Evolutionary conservation across 1,139 yeast species (phyloP), one percentile per base, ranked within the genome.

Genomic region (Lodderomyces margitis): DNA sequence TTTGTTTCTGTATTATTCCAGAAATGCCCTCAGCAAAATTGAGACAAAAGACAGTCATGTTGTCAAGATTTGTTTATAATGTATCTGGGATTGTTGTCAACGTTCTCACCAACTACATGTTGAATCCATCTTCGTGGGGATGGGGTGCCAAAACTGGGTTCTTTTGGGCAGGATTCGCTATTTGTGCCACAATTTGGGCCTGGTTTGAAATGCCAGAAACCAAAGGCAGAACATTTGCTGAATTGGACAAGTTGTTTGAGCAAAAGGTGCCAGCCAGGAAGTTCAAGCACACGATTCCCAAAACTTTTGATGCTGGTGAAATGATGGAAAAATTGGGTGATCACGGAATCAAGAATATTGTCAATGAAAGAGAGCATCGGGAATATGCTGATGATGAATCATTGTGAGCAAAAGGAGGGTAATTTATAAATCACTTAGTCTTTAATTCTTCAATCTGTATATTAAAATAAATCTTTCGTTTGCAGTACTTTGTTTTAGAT

Each of bases 181-280:
- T 72, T 3, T 12, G 62, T 21, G 59, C 66, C 37, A 55, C 63
- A 24, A 44, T 66, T 37, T 74, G 82, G 82, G 53, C 64, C 31
- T 76, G 57, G 57, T 78, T 78, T 57, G 71, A 77, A 39, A 62
- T 80, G 38, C 87, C 87, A 4, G 86, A 81, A 54, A 74, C 83
- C 14, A 68, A 65, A 54, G 73, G 68, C 40, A 71, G 81, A 56
- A 78, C 83, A 3, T 78, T 64, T 54, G 84, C 80, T 40, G 86
- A 81, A 55, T 59, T 80, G 53, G 86, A 80, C 59, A 53, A 61
- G 28, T 64, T 80, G 59, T 80, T 79, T 57, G 64, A 61, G 23
- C 55, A 62, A 37, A 52, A 57, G 6, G 65, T 74, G 23, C 56
- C 66, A 12, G 77, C 82, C 1, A 70, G 83, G 58, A 56, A 60